A percentile compares a stretch with the other conserved stretches of the same genome.
phyloP scores from a whole-genome alignment of 768 basidiomycete genomes.

The Coprinopsis marcescibilis region DNA sequence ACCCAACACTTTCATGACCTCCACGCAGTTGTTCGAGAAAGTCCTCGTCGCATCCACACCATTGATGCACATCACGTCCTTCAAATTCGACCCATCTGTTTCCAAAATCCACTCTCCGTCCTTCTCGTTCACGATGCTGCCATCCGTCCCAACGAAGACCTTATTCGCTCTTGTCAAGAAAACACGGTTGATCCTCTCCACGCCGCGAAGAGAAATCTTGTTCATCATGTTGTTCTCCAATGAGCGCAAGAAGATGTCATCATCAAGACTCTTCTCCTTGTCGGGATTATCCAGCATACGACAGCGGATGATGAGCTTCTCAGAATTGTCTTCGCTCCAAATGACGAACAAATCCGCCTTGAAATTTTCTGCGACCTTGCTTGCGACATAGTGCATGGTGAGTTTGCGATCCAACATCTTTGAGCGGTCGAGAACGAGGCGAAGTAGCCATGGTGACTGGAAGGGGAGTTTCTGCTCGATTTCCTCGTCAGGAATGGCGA shows the following conservation, averaged over 20 bases:
- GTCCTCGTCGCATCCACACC: conserved; percentile 92
- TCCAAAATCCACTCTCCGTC: conserved; percentile 95
- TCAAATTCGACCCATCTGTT: conserved; percentile 94
- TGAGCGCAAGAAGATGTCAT: conserved; percentile 94
- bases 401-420: conserved; percentile 98
- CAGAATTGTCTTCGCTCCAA: conserved; percentile 98
- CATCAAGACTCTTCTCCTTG: conserved; percentile 81
- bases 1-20: conserved; percentile 90
- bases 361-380: conserved; percentile 90
- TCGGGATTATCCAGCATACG: conserved; percentile 82
- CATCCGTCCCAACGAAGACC: conserved; percentile 57
- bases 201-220: conserved; percentile 91
- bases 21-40: conserved; percentile 95
- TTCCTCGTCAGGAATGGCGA: conserved; percentile 97
- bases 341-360: conserved; percentile 96
- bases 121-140: conserved; percentile 53
- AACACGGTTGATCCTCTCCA: conserved; percentile 83
- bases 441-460: conserved; percentile 95
- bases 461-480: conserved; percentile 86
- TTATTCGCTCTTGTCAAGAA: conserved; percentile 90
- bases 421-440: conserved; percentile 92
- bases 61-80: conserved; percentile 91
- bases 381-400: conserved; percentile 91
- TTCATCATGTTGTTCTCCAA: conserved; percentile 96
- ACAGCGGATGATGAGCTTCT: conserved; percentile 95